A percentile compares a stretch with the other conserved stretches of the same genome.
phyloP scores from a whole-genome alignment of 495 filamentous ascomycete species.

The Aspergillus hancockii region DNA sequence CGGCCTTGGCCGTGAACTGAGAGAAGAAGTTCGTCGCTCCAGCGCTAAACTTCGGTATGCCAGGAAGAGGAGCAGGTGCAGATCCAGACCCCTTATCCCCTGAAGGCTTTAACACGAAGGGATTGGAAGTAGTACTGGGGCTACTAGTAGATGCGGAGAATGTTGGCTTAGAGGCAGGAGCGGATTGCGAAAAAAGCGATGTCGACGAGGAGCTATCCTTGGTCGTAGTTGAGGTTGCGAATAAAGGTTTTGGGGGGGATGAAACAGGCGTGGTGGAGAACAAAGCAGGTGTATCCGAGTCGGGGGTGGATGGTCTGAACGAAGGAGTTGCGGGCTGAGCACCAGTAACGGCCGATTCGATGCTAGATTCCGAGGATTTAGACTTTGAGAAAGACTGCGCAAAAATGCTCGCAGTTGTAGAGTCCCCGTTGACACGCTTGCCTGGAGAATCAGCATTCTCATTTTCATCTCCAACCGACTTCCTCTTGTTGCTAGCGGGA shows the following conservation, averaged over 20 bases:
- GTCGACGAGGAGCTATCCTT: slow-evolving; percentile 14
- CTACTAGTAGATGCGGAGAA: slow-evolving; percentile 13
- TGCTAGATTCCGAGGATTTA: slow-evolving; percentile 19
- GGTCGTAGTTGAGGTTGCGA: slow-evolving; percentile 16
- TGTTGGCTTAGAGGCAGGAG: slow-evolving; percentile 17
- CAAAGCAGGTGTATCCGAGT: slow-evolving; percentile 16
- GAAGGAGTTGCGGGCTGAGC: slow-evolving; percentile 10
- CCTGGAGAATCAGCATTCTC: slow-evolving; percentile 10
- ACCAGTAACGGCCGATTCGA: slow-evolving; percentile 10
- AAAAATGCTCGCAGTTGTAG: slow-evolving; percentile 41
- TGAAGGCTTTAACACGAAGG: slow-evolving; percentile 27
- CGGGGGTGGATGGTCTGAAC: slow-evolving; percentile 21
- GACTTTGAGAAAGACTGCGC: slow-evolving; percentile 45
- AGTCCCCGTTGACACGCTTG: slow-evolving; percentile 30
- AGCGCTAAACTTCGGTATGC: slow-evolving; percentile 35
- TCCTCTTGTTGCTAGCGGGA: slow-evolving; percentile 21
- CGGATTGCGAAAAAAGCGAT: slow-evolving; percentile 15
- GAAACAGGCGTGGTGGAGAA: slow-evolving; percentile 25
- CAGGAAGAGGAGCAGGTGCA: slow-evolving; percentile 13
- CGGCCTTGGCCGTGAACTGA: slow-evolving; percentile 39
- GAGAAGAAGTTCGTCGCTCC: slow-evolving; percentile 35
- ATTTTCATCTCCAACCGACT: slow-evolving; percentile 20
- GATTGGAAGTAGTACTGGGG: slow-evolving; percentile 19
- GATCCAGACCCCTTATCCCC: slow-evolving; percentile 20
- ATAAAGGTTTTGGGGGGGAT: slow-evolving; percentile 25